Evolutionary conservation across 2,329 filamentous ascomycete genomes (phyloP), one percentile per base, ranked within the genome.

Genomic region (Penicillium sp.): DNA sequence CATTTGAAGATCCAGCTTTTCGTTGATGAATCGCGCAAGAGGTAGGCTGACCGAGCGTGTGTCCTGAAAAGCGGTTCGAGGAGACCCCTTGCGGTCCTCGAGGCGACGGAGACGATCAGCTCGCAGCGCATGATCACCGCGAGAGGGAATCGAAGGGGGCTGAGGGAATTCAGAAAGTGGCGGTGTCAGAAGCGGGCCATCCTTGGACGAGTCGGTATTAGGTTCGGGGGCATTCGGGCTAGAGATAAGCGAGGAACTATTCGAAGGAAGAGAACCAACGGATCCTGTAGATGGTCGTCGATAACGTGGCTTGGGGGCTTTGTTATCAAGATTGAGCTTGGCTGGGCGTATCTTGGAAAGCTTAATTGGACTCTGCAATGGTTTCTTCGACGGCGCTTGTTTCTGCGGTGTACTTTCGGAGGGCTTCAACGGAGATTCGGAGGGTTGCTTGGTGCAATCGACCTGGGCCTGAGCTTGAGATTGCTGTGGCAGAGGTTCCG

Each of bases 21-120:
- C 73, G 39, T 74, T 73, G 43, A 76, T 75, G 36, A 75, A 75
- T 3, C 73, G 69, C 53, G 74, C 68, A 10, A 75, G 57, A 18
- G 72, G 73, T 37, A 75, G 54, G 54, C 73, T 75, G 9, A 74
- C 69, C 0, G 67, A 61, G 23, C 70, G 62, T 44, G 58, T 68
- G 39, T 70, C 67, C n/a, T 66, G 58, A 19, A 71, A 65, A 1
- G 58, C 39, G 3, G 63, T 52, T 19, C 60, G 56, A 21, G 61
- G 58, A 4, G 64, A 63, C 13, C 56, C 29, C 42, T 67, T 67
- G 16, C 65, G 57, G 34, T 57, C 55, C 7, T 72, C 64, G 4
- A 73, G 34, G 23, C 61, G 65, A 34, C 68, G 62, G 5, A 74
- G 59, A 31, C 62, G 66, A 24, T 67, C 68, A 45, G 69, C 69